phyloP scores from a whole-genome alignment of 2,329 filamentous ascomycete genomes.

The Magnaporthales sp. region DNA sequence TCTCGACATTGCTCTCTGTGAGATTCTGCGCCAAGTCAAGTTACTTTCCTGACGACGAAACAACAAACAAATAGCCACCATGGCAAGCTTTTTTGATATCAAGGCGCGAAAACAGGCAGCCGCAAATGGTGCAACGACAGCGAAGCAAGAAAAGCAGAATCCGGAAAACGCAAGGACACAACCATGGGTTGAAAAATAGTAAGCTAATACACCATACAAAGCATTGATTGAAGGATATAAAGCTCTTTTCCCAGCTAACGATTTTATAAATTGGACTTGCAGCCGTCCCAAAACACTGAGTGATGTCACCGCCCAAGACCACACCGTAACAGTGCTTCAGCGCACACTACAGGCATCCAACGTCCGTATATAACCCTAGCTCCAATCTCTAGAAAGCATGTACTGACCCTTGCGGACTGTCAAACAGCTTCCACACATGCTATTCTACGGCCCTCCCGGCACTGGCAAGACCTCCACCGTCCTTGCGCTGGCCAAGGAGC shows the following conservation, averaged over 20 bases:
- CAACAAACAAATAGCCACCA: conserved; percentile 23
- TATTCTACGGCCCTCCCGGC: conserved; percentile 96
- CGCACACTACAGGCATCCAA: conserved; percentile 92
- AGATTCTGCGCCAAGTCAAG: not conserved
- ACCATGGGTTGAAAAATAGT: conserved; percentile 99
- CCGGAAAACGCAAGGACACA: conserved; percentile 62
- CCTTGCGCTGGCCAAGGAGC: conserved; percentile 90
- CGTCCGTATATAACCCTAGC: conserved; percentile 35
- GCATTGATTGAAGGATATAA: not conserved
- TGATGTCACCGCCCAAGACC: conserved; percentile 96
- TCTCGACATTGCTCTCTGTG: not conserved
- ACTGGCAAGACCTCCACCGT: conserved; percentile 98
- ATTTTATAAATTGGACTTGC: not conserved
- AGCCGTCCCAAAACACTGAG: conserved; percentile 89
- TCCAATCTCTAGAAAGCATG: not conserved
- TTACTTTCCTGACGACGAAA: not conserved
- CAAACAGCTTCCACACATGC: conserved; percentile 82
- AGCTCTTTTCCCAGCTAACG: not conserved
- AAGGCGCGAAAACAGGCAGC: conserved; percentile 81
- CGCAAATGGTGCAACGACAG: conserved; percentile 49
- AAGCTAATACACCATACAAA: conserved; percentile 18
- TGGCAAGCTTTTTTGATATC: conserved; percentile 93
- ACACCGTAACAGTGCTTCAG: conserved; percentile 87
- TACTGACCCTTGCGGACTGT: not conserved
- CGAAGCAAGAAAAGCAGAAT: conserved; percentile 55